Evolutionary conservation across 768 basidiomycete species (phyloP).

Genomic region (Boletus vermiculosoides): DNA sequence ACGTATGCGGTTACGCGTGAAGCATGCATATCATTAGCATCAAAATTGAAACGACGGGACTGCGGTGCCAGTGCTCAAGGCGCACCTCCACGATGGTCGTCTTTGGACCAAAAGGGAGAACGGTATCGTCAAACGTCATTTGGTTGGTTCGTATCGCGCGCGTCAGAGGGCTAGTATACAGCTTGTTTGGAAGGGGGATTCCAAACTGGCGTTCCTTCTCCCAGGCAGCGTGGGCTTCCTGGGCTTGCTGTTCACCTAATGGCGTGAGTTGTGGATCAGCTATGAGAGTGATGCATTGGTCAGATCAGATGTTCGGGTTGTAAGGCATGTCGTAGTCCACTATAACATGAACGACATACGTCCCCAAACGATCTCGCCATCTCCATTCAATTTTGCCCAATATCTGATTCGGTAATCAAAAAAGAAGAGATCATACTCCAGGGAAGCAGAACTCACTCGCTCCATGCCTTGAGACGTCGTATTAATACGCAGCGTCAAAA

Average conservation of each 20-base stretch:
- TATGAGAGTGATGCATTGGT: background rate
- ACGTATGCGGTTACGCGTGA: background rate
- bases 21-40: background rate
- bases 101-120: constrained; percentile 25
- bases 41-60: background rate
- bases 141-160: constrained; percentile 58
- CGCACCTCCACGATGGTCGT: constrained; percentile 57
- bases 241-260: constrained; percentile 57
- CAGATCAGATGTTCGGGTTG: constrained; percentile 2
- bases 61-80: background rate
- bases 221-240: constrained; percentile 21
- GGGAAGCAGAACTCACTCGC: constrained; percentile 42
- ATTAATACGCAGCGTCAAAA: background rate
- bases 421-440: background rate
- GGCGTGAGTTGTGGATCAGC: constrained; percentile 53
- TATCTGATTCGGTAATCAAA: constrained; percentile 37
- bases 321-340: background rate
- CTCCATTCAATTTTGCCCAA: constrained; percentile 63
- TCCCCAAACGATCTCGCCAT: constrained; percentile 70
- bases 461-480: constrained; percentile 46
- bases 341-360: constrained; percentile 44
- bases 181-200: constrained; percentile 20
- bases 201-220: constrained; percentile 9
- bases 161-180: constrained; percentile 48
- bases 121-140: constrained; percentile 47